Evolutionary conservation across 2,329 filamentous ascomycete species (phyloP).

Genomic region (Ambrosiella cleistominuta): DNA sequence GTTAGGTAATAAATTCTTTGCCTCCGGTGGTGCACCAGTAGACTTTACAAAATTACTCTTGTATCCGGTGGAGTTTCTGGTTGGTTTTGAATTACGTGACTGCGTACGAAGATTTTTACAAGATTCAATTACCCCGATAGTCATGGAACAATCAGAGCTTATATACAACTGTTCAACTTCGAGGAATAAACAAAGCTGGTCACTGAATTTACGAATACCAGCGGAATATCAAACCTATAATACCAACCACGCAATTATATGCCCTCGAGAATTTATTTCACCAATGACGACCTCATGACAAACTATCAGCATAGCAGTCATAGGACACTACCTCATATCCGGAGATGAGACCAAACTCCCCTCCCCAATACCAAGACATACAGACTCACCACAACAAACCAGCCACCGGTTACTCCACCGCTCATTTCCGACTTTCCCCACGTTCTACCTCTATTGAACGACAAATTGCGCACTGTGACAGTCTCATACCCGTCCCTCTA

Average conservation of each 20-base stretch:
- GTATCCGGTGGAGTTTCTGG: not conserved
- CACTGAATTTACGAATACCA: not conserved
- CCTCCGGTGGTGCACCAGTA: not conserved
- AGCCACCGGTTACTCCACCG: not conserved
- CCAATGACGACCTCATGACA: not conserved
- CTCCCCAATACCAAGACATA: not conserved
- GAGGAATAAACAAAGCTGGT: not conserved
- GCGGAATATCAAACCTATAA: not conserved
- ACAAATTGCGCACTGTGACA: not conserved
- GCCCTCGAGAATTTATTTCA: not conserved
- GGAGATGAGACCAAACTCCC: not conserved
- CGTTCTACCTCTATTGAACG: no score
- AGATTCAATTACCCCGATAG: not conserved
- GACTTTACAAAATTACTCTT: not conserved
- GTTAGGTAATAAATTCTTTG: not conserved
- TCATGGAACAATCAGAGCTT: not conserved
- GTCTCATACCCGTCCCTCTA: not conserved
- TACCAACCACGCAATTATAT: not conserved
- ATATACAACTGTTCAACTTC: not conserved
- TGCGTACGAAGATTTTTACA: not conserved
- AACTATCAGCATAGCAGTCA: not conserved
- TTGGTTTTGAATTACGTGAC: not conserved
- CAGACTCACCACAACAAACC: not conserved
- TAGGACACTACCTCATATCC: not conserved
- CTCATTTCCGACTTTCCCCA: not conserved